Percentiles rank a stretch among this genome's conserved stretches.
Evolutionary conservation across 768 basidiomycete species (phyloP).

Genomic region (Rossbeevera mucosa): DNA sequence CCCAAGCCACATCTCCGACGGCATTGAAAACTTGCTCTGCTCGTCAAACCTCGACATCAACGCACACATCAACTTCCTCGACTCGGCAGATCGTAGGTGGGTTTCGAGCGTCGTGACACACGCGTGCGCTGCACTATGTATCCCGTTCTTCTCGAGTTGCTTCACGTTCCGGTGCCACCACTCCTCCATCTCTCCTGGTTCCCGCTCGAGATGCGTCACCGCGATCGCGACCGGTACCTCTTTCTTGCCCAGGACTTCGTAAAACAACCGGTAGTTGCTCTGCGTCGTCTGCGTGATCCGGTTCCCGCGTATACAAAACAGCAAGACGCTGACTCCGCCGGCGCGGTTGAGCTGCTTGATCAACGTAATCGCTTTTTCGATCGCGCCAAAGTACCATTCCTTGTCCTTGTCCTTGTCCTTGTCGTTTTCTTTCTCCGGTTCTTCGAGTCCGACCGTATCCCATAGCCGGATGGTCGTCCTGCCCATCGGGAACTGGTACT

Average conservation of each 20-base stretch:
- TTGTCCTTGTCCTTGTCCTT: constrained; percentile 1
- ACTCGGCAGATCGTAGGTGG: constrained; percentile 28
- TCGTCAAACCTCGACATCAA: constrained; percentile 19
- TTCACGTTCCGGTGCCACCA: constrained; percentile 30
- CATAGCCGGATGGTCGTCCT: constrained; percentile 23
- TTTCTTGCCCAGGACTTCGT: constrained; percentile 26
- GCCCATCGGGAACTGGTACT: constrained; percentile 27
- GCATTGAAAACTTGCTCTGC: constrained; percentile 30
- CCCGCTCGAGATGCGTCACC: constrained; percentile 37
- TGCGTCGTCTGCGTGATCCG: constrained; percentile 28
- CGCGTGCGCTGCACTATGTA: constrained; percentile 27
- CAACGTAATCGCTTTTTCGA: constrained; percentile 31
- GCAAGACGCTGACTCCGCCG: constrained; percentile 37
- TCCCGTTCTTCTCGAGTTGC: constrained; percentile 16
- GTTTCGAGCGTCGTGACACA: constrained; percentile 28
- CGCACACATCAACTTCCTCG: constrained; percentile 22
- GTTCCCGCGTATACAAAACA: constrained; percentile 39
- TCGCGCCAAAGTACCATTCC: constrained; percentile 21
- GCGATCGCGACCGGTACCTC: constrained; percentile 38
- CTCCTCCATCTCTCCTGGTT: constrained; percentile 26
- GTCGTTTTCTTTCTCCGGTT: constrained; percentile 18
- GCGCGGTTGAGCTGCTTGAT: constrained; percentile 27
- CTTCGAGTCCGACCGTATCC: constrained; percentile 34
- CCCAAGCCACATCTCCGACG: constrained; percentile 25
- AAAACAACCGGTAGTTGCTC: constrained; percentile 24